These are phyloP conservation scores for Sugiyamaella japonica DNA, from an alignment of 1,139 yeast species.

Conservation along the genomic window DNA sequence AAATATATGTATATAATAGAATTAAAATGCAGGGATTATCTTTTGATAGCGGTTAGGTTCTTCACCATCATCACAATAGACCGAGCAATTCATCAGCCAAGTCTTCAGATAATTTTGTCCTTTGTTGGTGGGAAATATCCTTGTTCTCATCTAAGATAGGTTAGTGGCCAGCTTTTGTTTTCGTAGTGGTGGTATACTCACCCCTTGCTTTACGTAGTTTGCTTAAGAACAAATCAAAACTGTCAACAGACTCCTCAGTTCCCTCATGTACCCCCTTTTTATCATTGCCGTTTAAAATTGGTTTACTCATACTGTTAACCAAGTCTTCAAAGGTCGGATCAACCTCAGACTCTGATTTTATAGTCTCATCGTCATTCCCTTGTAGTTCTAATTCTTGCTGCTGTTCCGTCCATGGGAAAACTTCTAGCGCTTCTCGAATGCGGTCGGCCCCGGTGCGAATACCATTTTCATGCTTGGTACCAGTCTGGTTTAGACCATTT, in stretches of 20 bases:
- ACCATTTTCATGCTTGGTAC: conserved; percentile 12
- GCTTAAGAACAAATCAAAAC: conserved; percentile 31
- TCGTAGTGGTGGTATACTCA: conserved; percentile 14
- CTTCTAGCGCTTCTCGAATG: conserved; percentile 35
- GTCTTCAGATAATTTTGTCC: conserved; percentile 33
- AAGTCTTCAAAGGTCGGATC: conserved; percentile 14
- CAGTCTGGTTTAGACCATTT: conserved; percentile 22
- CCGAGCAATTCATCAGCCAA: conserved; percentile 33
- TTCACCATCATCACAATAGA: conserved; percentile 21
- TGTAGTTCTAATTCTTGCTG: conserved; percentile 9
- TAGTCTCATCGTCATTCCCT: neutral
- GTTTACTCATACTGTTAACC: conserved; percentile 18
- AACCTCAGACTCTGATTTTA: neutral
- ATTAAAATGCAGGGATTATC: neutral
- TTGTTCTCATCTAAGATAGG: conserved; percentile 14
- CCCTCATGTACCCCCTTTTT: conserved; percentile 19
- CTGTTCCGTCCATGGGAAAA: conserved; percentile 29
- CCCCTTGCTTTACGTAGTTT: conserved; percentile 30
- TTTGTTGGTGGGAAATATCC: conserved; percentile 30
- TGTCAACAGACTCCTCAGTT: conserved; percentile 30
- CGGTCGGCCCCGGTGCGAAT: conserved; percentile 30
- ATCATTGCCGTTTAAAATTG: conserved; percentile 15
- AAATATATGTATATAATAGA: neutral
- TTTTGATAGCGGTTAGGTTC: neutral
- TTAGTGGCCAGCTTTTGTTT: neutral